phyloP scores from a whole-genome alignment of 2,329 filamentous ascomycete genomes.

The Hypoxylon sp. region DNA sequence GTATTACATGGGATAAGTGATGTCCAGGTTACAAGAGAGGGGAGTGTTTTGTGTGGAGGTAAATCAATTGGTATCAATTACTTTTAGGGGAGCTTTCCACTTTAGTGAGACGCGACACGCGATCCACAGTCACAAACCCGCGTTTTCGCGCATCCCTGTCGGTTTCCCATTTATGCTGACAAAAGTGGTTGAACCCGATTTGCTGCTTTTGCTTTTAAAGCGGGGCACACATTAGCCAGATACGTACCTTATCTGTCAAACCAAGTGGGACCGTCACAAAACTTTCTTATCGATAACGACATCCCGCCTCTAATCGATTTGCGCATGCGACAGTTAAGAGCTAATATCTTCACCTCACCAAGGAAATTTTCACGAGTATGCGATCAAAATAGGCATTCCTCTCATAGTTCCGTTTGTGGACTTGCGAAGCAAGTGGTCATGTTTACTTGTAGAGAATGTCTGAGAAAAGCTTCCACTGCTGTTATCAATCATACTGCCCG shows the following conservation, averaged over 20 bases:
- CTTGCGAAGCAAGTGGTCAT: constrained; percentile 49
- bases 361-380: constrained; percentile 22
- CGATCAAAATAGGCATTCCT: constrained; percentile 11
- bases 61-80: constrained; percentile 36
- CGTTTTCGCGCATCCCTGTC: constrained; percentile 50
- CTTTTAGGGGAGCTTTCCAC: constrained; percentile 41
- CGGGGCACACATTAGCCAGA: background rate
- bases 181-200: constrained; percentile 19
- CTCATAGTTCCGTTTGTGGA: constrained; percentile 2
- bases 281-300: constrained; percentile 26
- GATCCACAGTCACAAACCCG: constrained; percentile 38
- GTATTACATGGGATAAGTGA: constrained; percentile 30
- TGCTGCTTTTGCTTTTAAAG: constrained; percentile 1
- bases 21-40: constrained; percentile 22
- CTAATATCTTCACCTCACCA: background rate
- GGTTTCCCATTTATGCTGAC: background rate
- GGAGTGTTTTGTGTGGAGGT: constrained; percentile 28
- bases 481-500: constrained; percentile 42
- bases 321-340: constrained; percentile 27
- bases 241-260: constrained; percentile 13
- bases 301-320: constrained; percentile 12
- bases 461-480: constrained; percentile 49
- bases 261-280: constrained; percentile 1
- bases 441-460: constrained; percentile 59
- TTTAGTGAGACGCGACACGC: constrained; percentile 51